Evolutionary conservation across 495 filamentous ascomycete genomes (phyloP), one percentile per base, ranked within the genome.

Genomic region (Lepraria neglecta): DNA sequence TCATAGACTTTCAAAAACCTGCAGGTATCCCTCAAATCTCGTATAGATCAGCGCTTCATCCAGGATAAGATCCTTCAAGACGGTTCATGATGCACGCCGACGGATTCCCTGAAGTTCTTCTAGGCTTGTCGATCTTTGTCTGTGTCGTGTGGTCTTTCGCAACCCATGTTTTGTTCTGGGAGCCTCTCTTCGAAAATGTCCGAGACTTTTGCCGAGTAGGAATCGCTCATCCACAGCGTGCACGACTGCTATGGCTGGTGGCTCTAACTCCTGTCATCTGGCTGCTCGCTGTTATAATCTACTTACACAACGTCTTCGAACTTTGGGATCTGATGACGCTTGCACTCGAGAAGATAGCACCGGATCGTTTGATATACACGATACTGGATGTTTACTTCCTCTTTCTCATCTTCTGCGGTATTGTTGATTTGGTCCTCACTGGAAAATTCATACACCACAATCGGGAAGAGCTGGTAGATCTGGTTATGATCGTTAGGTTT

Each of bases 401-500:
- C n/a, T 28, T 60, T 31, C 38, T 60, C 0, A 2, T 53, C 4
- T 14, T 53, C 15, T 60, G 27, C 21, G 48, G 58, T 52, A 14
- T 17, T 15, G 12, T 5, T 7, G 24, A 1, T 4, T 33, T 15
- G 24, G 33, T 4, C 1, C 15, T 44, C 30, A 60, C 47, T 1
- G 5, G 6, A 0, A 30, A 28, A 14, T 42, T 52, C 4, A 14
- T 45, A 28, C 44, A 14, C 14, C 35, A 31, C 10, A 53, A 52
- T 33, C 33, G 35, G 12, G 6, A 28, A 14, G 11, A 43, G n/a
- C 4, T 60, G 10, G 21, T 7, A 2, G 35, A 43, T 11, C 58
- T 60, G n/a, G 28, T 60, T 2, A 60, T 24, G 38, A 44, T 60
- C 31, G 42, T 42, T 14, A 24, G 58, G 7, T 45, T 27, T 27